phyloP scores from a whole-genome alignment of 2,329 filamentous ascomycete species.

The Hyphodiscus sp. region DNA sequence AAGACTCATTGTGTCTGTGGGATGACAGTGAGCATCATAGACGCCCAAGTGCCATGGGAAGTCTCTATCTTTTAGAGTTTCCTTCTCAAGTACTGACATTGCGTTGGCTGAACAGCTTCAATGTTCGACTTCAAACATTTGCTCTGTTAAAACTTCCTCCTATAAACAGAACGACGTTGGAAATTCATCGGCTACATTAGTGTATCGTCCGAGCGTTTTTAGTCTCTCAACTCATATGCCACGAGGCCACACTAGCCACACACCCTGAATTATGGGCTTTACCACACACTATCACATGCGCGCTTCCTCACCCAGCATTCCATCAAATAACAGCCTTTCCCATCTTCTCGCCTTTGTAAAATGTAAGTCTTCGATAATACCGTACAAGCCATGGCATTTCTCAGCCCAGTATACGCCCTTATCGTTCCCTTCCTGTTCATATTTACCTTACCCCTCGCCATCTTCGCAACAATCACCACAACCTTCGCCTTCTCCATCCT shows the following conservation, averaged over 20 bases:
- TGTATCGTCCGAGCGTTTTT: not conserved
- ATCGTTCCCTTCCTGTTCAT: conserved; percentile 56
- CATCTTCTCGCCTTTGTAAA: not conserved
- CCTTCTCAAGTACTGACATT: not conserved
- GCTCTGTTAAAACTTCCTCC: not conserved
- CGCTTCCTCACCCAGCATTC: not conserved
- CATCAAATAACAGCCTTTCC: not conserved
- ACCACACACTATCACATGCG: conserved; percentile 1
- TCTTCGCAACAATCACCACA: conserved; percentile 59
- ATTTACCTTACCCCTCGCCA: conserved; percentile 55
- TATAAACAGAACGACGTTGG: too few species aligned
- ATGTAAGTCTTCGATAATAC: conserved; percentile 7
- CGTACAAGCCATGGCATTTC: conserved; percentile 40
- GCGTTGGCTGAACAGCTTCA: not conserved
- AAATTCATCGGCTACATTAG: too few species aligned
- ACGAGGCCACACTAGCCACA: not conserved
- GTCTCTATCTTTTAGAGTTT: not conserved
- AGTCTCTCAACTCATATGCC: not conserved
- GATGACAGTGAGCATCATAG: conserved; percentile 78
- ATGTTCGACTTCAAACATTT: not conserved
- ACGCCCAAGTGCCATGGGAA: conserved; percentile 68
- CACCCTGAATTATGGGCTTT: not conserved
- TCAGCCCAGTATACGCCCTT: conserved; percentile 49
- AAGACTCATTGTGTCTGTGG: conserved; percentile 67
- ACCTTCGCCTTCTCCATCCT: conserved; percentile 55